These are phyloP conservation scores for Termitomyces sp. DNA, from an alignment of 768 basidiomycete species.

Conservation along the genomic window DNA sequence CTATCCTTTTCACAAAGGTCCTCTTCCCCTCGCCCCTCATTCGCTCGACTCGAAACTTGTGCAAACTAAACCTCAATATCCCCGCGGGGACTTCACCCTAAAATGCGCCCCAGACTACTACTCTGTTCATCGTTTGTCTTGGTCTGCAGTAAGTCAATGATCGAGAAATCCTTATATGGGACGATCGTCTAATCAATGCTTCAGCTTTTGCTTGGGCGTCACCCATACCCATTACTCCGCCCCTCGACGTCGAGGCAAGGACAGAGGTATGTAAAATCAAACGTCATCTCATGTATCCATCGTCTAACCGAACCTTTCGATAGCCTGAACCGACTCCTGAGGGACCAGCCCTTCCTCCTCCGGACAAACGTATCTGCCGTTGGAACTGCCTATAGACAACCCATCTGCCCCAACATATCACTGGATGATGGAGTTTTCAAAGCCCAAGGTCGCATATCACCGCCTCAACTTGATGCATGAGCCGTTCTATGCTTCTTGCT, in stretches of 20 bases:
- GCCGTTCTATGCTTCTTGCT: not conserved
- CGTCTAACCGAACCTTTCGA: not conserved
- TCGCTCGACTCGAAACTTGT: not conserved
- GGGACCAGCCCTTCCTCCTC: not conserved
- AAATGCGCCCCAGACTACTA: constrained; percentile 9
- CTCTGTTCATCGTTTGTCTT: constrained; percentile 9
- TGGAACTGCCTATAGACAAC: constrained; percentile 7
- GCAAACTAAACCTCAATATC: not conserved
- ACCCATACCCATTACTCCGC: constrained; percentile 13
- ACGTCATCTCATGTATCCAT: not conserved
- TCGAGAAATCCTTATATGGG: not conserved
- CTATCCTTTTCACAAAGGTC: not conserved
- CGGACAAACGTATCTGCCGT: constrained; percentile 10
- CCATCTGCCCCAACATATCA: not conserved
- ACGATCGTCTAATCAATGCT: not conserved
- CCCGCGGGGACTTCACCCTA: not conserved
- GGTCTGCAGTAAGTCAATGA: constrained; percentile 14
- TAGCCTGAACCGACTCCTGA: not conserved
- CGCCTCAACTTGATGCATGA: constrained; percentile 7
- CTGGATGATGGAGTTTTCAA: no score
- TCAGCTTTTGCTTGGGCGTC: constrained; percentile 11
- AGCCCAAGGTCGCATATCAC: not conserved
- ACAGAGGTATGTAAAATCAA: not conserved
- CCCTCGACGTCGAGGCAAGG: constrained; percentile 17
- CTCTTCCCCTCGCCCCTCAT: not conserved